These are phyloP conservation scores for Lablab purpureus DNA, from an alignment of 306 rosid species.

Conservation along the genomic window DNA sequence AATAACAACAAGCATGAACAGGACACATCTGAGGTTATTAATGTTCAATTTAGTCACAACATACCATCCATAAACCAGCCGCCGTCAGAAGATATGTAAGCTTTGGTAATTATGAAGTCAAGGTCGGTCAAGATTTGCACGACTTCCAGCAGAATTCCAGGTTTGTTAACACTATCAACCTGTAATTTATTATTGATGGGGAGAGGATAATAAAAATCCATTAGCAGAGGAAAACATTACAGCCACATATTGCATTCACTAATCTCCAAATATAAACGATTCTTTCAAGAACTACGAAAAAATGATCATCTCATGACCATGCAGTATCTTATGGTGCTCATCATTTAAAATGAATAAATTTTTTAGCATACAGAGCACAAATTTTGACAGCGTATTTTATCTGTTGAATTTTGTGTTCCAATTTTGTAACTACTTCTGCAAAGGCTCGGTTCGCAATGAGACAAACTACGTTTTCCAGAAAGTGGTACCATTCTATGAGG, in stretches of 20 bases:
- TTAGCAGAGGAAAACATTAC: neutral
- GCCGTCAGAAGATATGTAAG: slow-evolving; percentile 85
- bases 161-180: slow-evolving; percentile 84
- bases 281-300: slow-evolving; percentile 5
- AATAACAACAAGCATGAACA: slow-evolving; percentile 19
- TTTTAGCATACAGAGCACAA: slow-evolving; percentile 4
- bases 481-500: neutral
- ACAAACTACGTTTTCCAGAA: slow-evolving; percentile 8
- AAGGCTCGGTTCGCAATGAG: too few relatives aligned
- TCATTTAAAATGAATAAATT: slow-evolving; percentile 10
- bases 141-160: slow-evolving; percentile 87
- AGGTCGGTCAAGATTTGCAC: slow-evolving; percentile 83
- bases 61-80: slow-evolving; percentile 96
- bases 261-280: slow-evolving; percentile 19
- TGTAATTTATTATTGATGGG: slow-evolving; percentile 27
- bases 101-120: slow-evolving; percentile 81
- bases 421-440: neutral
- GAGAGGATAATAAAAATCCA: neutral
- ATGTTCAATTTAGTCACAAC: slow-evolving; percentile 34
- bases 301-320: slow-evolving; percentile 1
- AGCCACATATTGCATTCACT: slow-evolving; percentile 22
- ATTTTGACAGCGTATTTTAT: slow-evolving; percentile 15
- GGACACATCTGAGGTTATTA: neutral
- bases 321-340: slow-evolving; percentile 1
- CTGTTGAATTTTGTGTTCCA: slow-evolving; percentile 9